Evolutionary conservation across 2,329 filamentous ascomycete genomes (phyloP).

Genomic region (Beauveria rudraprayagi): DNA sequence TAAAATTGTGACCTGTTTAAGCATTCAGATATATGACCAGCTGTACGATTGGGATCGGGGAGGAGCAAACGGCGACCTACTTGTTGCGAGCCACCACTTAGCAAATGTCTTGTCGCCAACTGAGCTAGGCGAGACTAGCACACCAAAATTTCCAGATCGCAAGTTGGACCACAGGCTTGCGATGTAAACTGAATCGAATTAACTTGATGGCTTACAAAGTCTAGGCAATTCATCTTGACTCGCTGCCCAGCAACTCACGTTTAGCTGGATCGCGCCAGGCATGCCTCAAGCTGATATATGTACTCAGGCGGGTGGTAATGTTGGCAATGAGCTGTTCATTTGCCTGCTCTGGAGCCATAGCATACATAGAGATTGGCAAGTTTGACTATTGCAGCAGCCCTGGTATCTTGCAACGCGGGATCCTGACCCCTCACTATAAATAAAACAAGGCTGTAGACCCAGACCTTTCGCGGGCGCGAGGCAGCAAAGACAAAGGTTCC

Average conservation of each 20-base stretch:
- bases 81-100: neutral
- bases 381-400: neutral
- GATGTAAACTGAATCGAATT: neutral
- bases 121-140: neutral
- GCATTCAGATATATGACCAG: neutral
- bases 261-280: neutral
- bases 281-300: neutral
- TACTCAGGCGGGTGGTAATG: neutral
- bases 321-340: neutral
- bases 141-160: neutral
- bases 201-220: too few species aligned
- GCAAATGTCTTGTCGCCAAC: neutral
- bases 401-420: neutral
- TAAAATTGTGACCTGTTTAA: neutral
- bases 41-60: neutral
- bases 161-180: neutral
- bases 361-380: neutral
- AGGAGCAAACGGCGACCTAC: neutral
- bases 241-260: neutral
- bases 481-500: neutral
- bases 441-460: neutral
- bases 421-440: neutral
- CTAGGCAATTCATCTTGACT: too few species aligned
- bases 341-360: neutral
- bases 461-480: neutral